A percentile compares a stretch with the other conserved stretches of the same genome.
Evolutionary conservation across 768 basidiomycete species (phyloP).

Genomic region (Leucocoprinus sp.): DNA sequence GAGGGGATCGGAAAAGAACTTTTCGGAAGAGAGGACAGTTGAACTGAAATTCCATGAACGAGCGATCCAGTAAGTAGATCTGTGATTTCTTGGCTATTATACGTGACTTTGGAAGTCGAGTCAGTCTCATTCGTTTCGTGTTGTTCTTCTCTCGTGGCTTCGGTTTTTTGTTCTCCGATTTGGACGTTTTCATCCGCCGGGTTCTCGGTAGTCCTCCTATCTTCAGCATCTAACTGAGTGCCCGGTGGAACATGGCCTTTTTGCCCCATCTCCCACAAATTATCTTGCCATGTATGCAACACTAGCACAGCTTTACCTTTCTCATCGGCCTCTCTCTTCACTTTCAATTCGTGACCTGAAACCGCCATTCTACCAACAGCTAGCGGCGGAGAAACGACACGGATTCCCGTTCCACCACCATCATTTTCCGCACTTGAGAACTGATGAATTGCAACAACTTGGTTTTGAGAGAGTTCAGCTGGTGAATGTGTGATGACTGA

Average conservation of each 20-base stretch:
- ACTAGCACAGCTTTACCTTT: constrained; percentile 77
- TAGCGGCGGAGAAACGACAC: constrained; percentile 45
- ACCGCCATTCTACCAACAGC: constrained; percentile 71
- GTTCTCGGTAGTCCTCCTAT: constrained; percentile 14
- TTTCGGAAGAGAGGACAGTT: constrained; percentile 36
- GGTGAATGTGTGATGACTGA: constrained; percentile 52
- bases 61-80: constrained; percentile 51
- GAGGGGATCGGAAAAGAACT: constrained; percentile 69
- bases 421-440: constrained; percentile 23
- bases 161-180: constrained; percentile 11
- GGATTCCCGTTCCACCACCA: constrained; percentile 22
- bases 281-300: constrained; percentile 71
- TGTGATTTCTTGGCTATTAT: constrained; percentile 42
- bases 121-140: constrained; percentile 4
- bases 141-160: neutral
- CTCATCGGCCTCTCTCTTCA: constrained; percentile 24
- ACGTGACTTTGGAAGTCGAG: constrained; percentile 13
- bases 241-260: constrained; percentile 48
- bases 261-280: constrained; percentile 65
- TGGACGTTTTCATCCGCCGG: constrained; percentile 14
- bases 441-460: constrained; percentile 59
- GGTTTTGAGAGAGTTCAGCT: constrained; percentile 27
- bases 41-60: constrained; percentile 54
- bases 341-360: constrained; percentile 35
- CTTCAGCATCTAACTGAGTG: constrained; percentile 13